Evolutionary conservation across 129 eudicot genomes (phyloP), one percentile per base, ranked within the genome.

Genomic region (Logfia minima): DNA sequence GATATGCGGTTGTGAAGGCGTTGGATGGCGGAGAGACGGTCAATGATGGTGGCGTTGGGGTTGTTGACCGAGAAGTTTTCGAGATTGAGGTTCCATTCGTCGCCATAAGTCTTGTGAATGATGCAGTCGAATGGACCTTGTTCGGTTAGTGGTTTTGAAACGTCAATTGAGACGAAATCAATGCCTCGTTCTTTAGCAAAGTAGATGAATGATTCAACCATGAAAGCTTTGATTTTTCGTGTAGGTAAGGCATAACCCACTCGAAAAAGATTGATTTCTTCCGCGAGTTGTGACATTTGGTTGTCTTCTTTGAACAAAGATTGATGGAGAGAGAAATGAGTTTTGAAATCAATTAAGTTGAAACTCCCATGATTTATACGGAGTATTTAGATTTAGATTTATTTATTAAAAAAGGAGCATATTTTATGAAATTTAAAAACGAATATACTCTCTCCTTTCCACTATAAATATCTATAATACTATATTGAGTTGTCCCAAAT

Each of bases 101-200:
- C 68, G 71, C 35, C 80, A 62, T 85, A 86, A 7, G 79, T 48
- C 67, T 92, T 90, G 88, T 92, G 98, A 9, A 90, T 66, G 32
- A 92, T 51, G 90, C 84, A 75, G 6, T 90, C 75, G 75, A 86
- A 90, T 6, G 94, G 98, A 23, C 70, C 84, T 74, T 90, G 98
- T 2, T 83, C 65, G 62, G 70, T 53, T 14, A 92, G 73, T 29
- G 98, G 92, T 13, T 70, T 34, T 28, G 64, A 17, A 51, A 58
- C 16, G 34, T 90, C 72, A 72, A 92, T 80, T 21, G 80, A 82
- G 56, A 90, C 23, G 56, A 92, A 87, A 0, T 83, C 74, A 3
- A 92, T 76, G 23, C 87, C 82, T 18, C 82, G 83, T 21, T 82
- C 70, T 21, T 77, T 62, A 2, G 92, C 83, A 34, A 43, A 64